phyloP scores from a whole-genome alignment of 305 asterid species.

The Solanum hybrid region DNA sequence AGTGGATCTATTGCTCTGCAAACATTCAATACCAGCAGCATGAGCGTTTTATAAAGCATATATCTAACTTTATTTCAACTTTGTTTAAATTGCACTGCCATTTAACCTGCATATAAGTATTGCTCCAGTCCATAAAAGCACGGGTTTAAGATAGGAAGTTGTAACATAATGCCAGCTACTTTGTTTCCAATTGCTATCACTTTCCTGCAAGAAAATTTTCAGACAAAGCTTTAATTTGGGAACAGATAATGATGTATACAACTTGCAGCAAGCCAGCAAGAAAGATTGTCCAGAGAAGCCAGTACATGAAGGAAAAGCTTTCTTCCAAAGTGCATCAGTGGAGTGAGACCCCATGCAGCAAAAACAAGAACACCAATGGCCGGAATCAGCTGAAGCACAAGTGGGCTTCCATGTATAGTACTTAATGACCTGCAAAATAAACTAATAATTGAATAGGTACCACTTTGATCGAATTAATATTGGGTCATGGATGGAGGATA shows the following conservation, averaged over 20 bases:
- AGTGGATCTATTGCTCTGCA: constrained; percentile 81
- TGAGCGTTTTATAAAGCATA: neutral
- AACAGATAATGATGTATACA: neutral
- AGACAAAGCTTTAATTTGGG: neutral
- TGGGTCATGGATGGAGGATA: neutral
- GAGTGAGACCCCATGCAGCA: constrained; percentile 31
- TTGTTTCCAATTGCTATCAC: constrained; percentile 61
- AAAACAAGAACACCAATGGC: constrained; percentile 30
- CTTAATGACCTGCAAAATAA: constrained; percentile 21
- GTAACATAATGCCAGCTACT: constrained; percentile 47
- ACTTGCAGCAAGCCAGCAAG: neutral
- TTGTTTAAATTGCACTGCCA: neutral
- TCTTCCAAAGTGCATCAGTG: constrained; percentile 24
- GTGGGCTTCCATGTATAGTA: constrained; percentile 15
- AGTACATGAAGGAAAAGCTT: constrained; percentile 19
- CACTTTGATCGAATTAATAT: neutral
- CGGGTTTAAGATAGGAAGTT: neutral
- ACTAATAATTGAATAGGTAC: neutral
- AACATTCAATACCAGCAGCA: constrained; percentile 1
- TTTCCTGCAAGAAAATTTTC: constrained; percentile 37
- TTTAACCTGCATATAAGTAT: constrained; percentile 77
- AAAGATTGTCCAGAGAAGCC: neutral
- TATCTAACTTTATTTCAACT: neutral
- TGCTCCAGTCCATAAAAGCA: constrained; percentile 52
- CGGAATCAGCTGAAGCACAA: constrained; percentile 25